Percentiles rank a stretch among this genome's conserved stretches.
phyloP scores from a whole-genome alignment of 192 early-diverging fungal genomes.

The Geranomyces variabilis region DNA sequence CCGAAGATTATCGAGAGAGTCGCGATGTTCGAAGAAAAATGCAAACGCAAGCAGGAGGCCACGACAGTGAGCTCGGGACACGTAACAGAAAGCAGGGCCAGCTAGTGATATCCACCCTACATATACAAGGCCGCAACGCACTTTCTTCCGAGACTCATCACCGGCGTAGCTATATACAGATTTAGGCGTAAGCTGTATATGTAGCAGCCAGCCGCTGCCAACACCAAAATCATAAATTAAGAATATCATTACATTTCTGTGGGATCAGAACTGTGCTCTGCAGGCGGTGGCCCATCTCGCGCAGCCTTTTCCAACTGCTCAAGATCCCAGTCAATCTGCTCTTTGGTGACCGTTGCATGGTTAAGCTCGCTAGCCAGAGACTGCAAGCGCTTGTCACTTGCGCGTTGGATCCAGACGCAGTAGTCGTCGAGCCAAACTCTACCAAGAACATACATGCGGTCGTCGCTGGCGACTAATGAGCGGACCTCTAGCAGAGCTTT shows the following conservation, averaged over 20 bases:
- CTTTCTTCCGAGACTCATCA: too few relatives aligned
- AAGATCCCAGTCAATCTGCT: slow-evolving; percentile 52
- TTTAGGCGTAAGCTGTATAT: too few relatives aligned
- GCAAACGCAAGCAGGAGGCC: neutral
- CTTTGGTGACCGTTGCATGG: neutral
- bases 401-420: slow-evolving; percentile 90
- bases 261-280: too few relatives aligned
- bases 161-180: too few relatives aligned
- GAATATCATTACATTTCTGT: too few relatives aligned
- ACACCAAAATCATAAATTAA: too few relatives aligned
- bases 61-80: too few relatives aligned
- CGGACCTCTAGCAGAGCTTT: slow-evolving; percentile 80
- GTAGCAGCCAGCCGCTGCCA: too few relatives aligned
- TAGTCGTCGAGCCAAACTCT: slow-evolving; percentile 93
- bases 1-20: neutral
- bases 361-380: slow-evolving; percentile 79
- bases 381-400: slow-evolving; percentile 72
- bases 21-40: neutral
- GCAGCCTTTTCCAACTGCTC: slow-evolving; percentile 78
- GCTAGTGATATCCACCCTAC: too few relatives aligned
- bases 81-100: too few relatives aligned
- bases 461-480: slow-evolving; percentile 80
- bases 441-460: slow-evolving; percentile 85
- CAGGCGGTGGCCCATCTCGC: slow-evolving; percentile 36
- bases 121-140: too few relatives aligned